Evolutionary conservation across 306 rosid species (phyloP), one percentile per base, ranked within the genome.

Genomic region (Astragalus glycyphyllos): DNA sequence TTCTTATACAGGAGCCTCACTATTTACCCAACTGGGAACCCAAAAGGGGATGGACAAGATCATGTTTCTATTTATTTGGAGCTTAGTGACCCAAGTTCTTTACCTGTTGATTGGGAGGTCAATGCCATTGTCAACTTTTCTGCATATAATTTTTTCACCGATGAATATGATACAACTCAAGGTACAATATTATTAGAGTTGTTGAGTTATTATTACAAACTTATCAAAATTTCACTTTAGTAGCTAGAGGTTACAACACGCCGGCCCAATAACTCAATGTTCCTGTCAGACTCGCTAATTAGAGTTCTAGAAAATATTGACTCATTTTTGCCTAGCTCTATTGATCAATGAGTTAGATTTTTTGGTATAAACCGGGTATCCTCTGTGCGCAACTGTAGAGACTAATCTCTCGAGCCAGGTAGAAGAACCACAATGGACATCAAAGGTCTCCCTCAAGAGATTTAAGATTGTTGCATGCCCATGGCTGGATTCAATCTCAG

Each of bases 61-160:
- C 78, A 84, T 54, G 48, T 84, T 68, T 84, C 88, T 49, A 29
- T 81, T 23, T 72, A 71, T 54, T 50, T 84, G 77, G 23, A 0
- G 66, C 51, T 74, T 1, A 4, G 8, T 13, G 56, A 54, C 53
- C 2, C 63, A 50, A 50, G 23, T 20, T 69, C 72, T 0, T 35
- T 57, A 50, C 78, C 78, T 35, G 1, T 64, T 49, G 83, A 77
- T 15, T 78, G 78, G 86, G 83, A 82, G 58, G 58, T 70, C 71
- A 78, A 78, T 1, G 86, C 80, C 64, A 64, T 82, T 11, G 74
- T 82, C 11, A 82, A 78, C 46, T 69, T 82, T 4, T 82, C 76
- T 10, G 68, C 35, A 13, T 69, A 69, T 10, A 76, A 82, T 65
- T 74, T 63, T 44, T 37, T 37, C 0, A 45, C 58, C 4, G 75